Conservation (phyloP, 1,284 basidiomycete species). For the Ustilago tritici region DNA sequence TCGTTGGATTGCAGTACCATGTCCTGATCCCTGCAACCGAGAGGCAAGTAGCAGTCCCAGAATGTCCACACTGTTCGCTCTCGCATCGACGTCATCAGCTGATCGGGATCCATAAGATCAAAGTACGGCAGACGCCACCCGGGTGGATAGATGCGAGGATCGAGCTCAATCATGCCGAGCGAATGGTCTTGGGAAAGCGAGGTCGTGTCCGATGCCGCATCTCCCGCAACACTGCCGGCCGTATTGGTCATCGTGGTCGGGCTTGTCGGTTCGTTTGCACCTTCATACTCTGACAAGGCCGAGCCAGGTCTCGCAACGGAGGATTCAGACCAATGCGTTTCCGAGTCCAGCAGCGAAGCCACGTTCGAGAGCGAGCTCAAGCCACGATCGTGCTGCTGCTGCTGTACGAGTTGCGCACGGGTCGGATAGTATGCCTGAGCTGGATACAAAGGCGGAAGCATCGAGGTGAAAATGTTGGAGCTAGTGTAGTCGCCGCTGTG, state of each 20-base stretch:
- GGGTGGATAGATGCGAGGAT: slow-evolving; percentile 19
- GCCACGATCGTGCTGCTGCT: slow-evolving; percentile 24
- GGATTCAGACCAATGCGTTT: slow-evolving; percentile 17
- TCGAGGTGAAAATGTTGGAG: slow-evolving; percentile 26
- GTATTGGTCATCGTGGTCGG: slow-evolving; percentile 22
- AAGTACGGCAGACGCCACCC: slow-evolving; percentile 32
- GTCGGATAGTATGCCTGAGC: slow-evolving; percentile 34
- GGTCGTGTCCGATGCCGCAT: slow-evolving; percentile 11
- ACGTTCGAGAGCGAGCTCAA: slow-evolving; percentile 28
- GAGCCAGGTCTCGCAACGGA: slow-evolving; percentile 4
- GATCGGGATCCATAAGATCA: slow-evolving; percentile 36
- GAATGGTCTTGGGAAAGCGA: slow-evolving; percentile 14
- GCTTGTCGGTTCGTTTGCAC: slow-evolving; percentile 12
- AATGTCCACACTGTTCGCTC: slow-evolving; percentile 49
- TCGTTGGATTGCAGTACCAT: slow-evolving; percentile 45
- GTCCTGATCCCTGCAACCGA: slow-evolving; percentile 49
- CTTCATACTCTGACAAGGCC: slow-evolving; percentile 15
- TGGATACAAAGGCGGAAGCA: slow-evolving; percentile 32
- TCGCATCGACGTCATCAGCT: slow-evolving; percentile 27
- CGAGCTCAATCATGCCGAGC: slow-evolving; percentile 12
- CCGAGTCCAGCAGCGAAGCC: slow-evolving; percentile 20
- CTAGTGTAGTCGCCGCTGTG: background rate
- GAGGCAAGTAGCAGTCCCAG: slow-evolving; percentile 51
- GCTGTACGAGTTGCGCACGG: slow-evolving; percentile 15
- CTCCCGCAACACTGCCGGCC: slow-evolving; percentile 13